Conservation (phyloP, 1,284 basidiomycete genomes). For the Phenoliferia sp. region DNA sequence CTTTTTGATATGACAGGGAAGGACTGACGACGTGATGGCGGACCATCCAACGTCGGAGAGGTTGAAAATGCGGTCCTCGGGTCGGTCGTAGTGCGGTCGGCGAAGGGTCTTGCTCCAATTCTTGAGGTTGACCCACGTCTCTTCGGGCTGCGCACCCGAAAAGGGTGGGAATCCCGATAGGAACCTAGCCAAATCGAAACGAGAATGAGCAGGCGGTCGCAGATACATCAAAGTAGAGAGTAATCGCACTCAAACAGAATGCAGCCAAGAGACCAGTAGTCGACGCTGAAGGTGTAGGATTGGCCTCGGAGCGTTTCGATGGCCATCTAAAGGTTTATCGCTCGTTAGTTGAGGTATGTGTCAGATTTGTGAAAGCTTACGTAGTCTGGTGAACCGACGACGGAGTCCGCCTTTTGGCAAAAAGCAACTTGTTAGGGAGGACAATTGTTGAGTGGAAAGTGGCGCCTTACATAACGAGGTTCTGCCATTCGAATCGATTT, state of each 20-base stretch:
- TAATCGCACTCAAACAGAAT: constrained; percentile 69
- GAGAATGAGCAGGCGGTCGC: not conserved
- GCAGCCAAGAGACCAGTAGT: constrained; percentile 98
- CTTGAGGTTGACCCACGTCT: constrained; percentile 98
- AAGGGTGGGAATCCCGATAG: constrained; percentile 86
- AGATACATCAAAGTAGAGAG: not conserved
- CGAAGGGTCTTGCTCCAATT: constrained; percentile 89
- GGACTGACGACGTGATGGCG: constrained; percentile 71
- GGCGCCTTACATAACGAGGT: constrained; percentile 62
- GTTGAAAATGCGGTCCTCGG: constrained; percentile 97
- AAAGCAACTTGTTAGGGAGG: not conserved
- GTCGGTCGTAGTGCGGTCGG: constrained; percentile 89
- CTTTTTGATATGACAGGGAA: not conserved
- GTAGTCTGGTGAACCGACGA: constrained; percentile 97
- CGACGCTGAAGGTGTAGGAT: constrained; percentile 90
- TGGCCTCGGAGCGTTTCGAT: constrained; percentile 76
- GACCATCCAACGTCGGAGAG: constrained; percentile 92
- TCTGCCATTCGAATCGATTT: constrained; percentile 86
- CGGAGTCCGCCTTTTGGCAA: constrained; percentile 67
- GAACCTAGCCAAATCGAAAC: constrained; percentile 38
- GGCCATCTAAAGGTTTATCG: too few species aligned
- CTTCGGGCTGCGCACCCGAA: constrained; percentile 89
- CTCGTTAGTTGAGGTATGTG: too few species aligned
- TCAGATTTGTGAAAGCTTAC: too few species aligned
- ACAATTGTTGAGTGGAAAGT: not conserved